These are phyloP conservation scores for Suillus clintonianus DNA, from an alignment of 768 basidiomycete species.

Conservation along the genomic window DNA sequence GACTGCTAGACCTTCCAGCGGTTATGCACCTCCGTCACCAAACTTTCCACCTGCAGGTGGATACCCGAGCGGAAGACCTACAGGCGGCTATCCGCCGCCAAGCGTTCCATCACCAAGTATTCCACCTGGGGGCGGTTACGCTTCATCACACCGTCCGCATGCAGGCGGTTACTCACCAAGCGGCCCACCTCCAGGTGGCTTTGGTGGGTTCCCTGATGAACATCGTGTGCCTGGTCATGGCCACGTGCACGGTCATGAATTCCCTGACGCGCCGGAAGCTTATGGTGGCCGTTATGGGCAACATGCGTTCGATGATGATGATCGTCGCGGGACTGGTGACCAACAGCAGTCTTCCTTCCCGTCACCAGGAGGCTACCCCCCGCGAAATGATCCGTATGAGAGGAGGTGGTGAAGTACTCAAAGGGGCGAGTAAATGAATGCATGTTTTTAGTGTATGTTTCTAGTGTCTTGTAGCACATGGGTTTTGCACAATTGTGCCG, in stretches of 20 bases:
- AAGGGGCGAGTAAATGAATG: background rate
- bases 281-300: conserved; percentile 23
- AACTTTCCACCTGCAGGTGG: background rate
- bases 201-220: conserved; percentile 9
- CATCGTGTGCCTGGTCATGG: conserved; percentile 21
- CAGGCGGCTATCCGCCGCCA: background rate
- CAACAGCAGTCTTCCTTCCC: background rate
- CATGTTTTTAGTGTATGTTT: background rate
- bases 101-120: background rate
- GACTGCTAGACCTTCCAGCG: background rate
- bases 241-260: conserved; percentile 33
- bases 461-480: background rate
- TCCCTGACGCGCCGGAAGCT: conserved; percentile 39
- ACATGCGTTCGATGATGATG: conserved; percentile 3
- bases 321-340: background rate
- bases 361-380: background rate
- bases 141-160: conserved; percentile 10
- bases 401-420: conserved; percentile 3
- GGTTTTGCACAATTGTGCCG: background rate
- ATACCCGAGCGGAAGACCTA: background rate
- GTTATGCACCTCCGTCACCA: background rate
- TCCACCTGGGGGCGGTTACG: background rate
- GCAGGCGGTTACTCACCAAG: conserved; percentile 10
- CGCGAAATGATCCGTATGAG: conserved; percentile 1
- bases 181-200: conserved; percentile 20